Percentiles rank a stretch among this genome's conserved stretches.
These are phyloP conservation scores for Uronychia setigera DNA, from an alignment of 73 alveolate species.

Conservation along the genomic window DNA sequence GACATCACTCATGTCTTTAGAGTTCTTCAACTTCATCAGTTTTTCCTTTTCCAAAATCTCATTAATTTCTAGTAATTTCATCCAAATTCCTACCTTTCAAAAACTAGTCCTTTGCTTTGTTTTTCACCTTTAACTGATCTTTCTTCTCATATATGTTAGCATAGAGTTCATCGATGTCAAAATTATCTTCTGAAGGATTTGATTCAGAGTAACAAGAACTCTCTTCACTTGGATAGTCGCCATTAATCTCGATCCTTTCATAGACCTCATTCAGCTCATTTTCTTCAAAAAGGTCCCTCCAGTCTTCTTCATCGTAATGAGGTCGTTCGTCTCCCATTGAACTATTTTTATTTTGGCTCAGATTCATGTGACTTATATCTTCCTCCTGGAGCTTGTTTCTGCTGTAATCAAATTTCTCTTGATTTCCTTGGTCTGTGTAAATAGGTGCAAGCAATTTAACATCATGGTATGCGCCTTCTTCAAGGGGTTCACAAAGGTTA, in stretches of 20 bases:
- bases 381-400: background rate
- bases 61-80: too few relatives aligned
- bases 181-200: slow-evolving; percentile 42
- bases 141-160: slow-evolving; percentile 24
- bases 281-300: slow-evolving; percentile 37
- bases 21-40: too few relatives aligned
- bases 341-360: background rate
- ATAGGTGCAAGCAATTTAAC: background rate
- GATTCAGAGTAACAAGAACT: slow-evolving; percentile 24
- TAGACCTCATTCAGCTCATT: slow-evolving; percentile 28
- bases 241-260: slow-evolving; percentile 14
- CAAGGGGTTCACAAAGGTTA: background rate
- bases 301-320: background rate
- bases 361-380: background rate
- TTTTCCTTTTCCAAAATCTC: too few relatives aligned
- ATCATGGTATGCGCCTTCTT: background rate
- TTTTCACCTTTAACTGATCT: too few relatives aligned
- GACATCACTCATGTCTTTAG: too few relatives aligned
- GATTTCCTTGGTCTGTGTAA: background rate
- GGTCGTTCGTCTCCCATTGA: background rate
- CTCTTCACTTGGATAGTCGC: slow-evolving; percentile 35
- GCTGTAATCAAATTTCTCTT: background rate
- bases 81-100: too few relatives aligned
- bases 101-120: too few relatives aligned
- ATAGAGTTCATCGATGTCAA: slow-evolving; percentile 30